Evolutionary conservation across 768 basidiomycete species (phyloP).

Genomic region (Collybiopsis luxurians): DNA sequence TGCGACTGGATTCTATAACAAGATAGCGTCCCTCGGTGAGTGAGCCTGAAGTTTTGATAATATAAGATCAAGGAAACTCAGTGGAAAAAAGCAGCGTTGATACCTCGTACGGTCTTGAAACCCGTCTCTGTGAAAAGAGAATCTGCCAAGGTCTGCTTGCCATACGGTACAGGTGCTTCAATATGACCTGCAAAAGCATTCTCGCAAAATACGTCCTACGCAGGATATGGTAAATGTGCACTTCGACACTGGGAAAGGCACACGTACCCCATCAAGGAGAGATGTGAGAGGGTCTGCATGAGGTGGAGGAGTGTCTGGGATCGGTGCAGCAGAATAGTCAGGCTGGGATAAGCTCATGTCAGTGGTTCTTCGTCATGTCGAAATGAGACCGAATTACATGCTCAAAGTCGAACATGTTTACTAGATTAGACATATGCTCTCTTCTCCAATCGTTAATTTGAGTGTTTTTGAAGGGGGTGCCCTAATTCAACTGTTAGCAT

Average conservation of each 20-base stretch:
- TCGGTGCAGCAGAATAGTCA: background rate
- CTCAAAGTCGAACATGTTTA: background rate
- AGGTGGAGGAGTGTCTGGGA: constrained; percentile 5
- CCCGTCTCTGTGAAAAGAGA: constrained; percentile 7
- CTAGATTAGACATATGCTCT: constrained; percentile 6
- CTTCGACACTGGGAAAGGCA: too few relatives aligned
- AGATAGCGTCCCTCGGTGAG: constrained; percentile 5
- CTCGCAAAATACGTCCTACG: constrained; percentile 7
- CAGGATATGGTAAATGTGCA: too few relatives aligned
- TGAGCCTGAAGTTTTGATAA: background rate
- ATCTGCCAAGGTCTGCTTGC: background rate
- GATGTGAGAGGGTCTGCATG: constrained; percentile 6
- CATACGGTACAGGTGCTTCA: constrained; percentile 6
- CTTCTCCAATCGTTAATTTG: constrained; percentile 6
- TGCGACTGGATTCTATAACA: background rate
- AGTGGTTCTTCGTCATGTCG: background rate
- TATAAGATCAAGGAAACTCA: background rate
- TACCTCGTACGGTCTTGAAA: constrained; percentile 4
- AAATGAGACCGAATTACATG: background rate
- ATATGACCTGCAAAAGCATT: background rate
- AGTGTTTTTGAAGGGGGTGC: background rate
- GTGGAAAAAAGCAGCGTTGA: too few relatives aligned
- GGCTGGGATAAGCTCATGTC: background rate
- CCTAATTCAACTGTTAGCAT: background rate
- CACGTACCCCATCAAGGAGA: constrained; percentile 1